These are phyloP conservation scores for Coprinellus aureogranulatus DNA, from an alignment of 768 basidiomycete species.

Conservation along the genomic window DNA sequence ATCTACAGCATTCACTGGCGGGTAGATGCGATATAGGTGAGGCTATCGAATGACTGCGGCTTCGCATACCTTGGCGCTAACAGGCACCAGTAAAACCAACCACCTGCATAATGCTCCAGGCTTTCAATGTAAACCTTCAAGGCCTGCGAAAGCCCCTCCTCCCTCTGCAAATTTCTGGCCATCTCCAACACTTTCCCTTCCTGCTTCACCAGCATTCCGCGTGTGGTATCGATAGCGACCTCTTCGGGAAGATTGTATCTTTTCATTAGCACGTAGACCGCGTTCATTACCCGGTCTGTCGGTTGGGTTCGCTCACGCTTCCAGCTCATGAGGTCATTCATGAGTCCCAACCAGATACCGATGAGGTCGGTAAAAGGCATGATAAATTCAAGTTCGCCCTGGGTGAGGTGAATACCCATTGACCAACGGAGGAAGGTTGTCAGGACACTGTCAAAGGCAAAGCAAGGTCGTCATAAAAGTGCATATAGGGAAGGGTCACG, in stretches of 20 bases:
- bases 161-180: neutral
- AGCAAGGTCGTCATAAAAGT: no score
- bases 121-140: neutral
- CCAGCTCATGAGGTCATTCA: slow-evolving; percentile 1
- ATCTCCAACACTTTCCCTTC: neutral
- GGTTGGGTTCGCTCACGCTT: slow-evolving; percentile 1
- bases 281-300: neutral
- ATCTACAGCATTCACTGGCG: no score
- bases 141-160: neutral
- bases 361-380: neutral
- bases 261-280: neutral
- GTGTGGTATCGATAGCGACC: neutral
- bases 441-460: neutral
- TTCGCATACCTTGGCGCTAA: neutral
- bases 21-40: no score
- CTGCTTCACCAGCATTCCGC: neutral
- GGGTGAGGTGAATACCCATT: neutral
- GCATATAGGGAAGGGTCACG: no score
- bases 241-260: neutral
- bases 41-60: neutral
- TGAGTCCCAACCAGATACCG: neutral
- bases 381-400: neutral
- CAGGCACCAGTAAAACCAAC: neutral
- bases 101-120: neutral
- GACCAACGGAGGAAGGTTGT: neutral